Percentiles rank a stretch among this genome's conserved stretches.
Conservation (phyloP, 176 grass and related monocot species). For the Raddia distichophylla region DNA sequence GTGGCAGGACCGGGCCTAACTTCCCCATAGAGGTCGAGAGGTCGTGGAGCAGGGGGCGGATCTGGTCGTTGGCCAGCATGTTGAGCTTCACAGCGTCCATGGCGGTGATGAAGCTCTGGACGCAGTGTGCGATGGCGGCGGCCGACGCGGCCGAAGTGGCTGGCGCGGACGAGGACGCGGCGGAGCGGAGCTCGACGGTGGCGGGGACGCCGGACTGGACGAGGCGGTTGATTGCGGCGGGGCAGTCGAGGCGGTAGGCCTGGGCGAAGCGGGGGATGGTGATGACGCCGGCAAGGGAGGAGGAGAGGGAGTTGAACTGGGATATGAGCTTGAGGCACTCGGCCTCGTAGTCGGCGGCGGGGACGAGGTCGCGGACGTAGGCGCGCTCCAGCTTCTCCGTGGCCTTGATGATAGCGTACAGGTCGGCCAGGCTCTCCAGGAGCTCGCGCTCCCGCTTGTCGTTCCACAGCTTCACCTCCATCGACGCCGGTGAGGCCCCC, state of each 20-base stretch:
- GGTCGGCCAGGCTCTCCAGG: constrained; percentile 90
- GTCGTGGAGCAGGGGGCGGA: constrained; percentile 85
- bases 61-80: constrained; percentile 96
- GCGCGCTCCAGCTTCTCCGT: constrained; percentile 97
- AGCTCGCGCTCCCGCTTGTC: constrained; percentile 94
- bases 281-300: constrained; percentile 72
- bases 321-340: constrained; percentile 98
- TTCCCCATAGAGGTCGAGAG: constrained; percentile 80
- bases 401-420: constrained; percentile 92
- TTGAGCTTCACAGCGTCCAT: constrained; percentile 98
- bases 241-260: constrained; percentile 90
- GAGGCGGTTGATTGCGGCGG: constrained; percentile 84
- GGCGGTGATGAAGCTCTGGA: constrained; percentile 94
- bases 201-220: constrained; percentile 89
- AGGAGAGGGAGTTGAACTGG: constrained; percentile 87
- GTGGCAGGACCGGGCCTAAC: constrained; percentile 67
- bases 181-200: constrained; percentile 86
- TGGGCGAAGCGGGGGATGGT: constrained; percentile 79
- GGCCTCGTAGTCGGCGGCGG: constrained; percentile 87
- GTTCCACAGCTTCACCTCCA: constrained; percentile 93
- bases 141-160: constrained; percentile 54
- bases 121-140: constrained; percentile 76
- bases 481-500: neutral
- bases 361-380: constrained; percentile 92
- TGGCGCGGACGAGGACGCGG: constrained; percentile 43